Conservation (phyloP, 2,329 filamentous ascomycete species). For the Berkeleyomyces basicola region DNA sequence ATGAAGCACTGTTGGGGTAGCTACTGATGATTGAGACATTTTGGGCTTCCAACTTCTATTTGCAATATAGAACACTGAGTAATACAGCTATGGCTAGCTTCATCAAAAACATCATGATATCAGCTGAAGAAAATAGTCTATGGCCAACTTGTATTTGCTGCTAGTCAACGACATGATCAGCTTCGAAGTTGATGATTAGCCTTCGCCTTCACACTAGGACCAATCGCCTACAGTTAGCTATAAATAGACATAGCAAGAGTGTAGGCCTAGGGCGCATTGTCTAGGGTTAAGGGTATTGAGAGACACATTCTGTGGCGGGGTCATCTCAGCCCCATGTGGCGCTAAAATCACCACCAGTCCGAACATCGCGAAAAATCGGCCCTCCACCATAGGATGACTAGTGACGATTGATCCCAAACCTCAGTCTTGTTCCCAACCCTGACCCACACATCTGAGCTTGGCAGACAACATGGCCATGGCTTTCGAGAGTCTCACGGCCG, state of each 20-base stretch:
- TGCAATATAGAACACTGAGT: no score
- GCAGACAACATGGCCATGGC: conserved; percentile 7
- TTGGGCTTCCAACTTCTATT: no score
- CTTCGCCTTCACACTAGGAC: no score
- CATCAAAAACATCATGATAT: not conserved
- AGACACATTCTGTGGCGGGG: not conserved
- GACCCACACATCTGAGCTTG: not conserved
- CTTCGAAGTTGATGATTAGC: no score
- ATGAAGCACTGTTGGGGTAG: no score
- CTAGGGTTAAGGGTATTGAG: not conserved
- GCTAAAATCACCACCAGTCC: conserved; percentile 2
- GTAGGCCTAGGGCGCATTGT: no score
- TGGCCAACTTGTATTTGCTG: no score
- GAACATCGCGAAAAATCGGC: conserved; percentile 8
- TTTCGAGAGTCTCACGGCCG: conserved; percentile 16
- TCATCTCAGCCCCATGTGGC: conserved; percentile 3
- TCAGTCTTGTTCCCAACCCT: not conserved
- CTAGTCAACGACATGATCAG: no score
- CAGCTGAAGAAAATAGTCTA: not conserved
- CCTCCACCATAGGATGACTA: not conserved
- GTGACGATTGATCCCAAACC: not conserved
- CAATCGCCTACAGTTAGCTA: not conserved
- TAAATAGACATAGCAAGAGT: not conserved
- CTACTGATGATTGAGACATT: no score
- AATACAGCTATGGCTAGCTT: no score